Evolutionary conservation across 2,329 filamentous ascomycete species (phyloP), one percentile per base, ranked within the genome.

Genomic region (Talaromyces marneffei): DNA sequence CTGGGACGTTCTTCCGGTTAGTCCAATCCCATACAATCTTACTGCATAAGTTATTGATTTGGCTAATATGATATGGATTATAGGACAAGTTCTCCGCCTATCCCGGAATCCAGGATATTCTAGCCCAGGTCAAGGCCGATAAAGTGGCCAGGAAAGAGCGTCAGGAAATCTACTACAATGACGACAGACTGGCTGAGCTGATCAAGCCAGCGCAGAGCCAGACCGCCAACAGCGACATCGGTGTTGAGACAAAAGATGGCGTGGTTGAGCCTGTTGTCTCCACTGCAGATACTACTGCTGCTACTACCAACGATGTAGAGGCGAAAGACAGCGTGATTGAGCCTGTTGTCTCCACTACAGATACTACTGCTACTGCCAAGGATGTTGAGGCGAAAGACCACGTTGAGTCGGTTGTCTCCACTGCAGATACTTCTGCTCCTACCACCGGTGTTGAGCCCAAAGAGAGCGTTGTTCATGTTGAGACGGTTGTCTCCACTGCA

Each of bases 1-100:
- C 27, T 71, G 69, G 69, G 69, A 70, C 61, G 65, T 63, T 10
- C 63, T 71, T 18, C 68, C 69, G 29, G 68, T 70, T 52, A 39
- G 67, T 65, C 18, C 16, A 14, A 4, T 25, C 3, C 8, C 10
- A 16, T 20, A 7, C 14, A 5, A 2, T 58, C 1, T 6, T 4
- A 4, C 2, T 35, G 7, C 4, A 9, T n/a, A n/a, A n/a, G n/a
- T n/a, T 52, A 7, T 50, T 7, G 1, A 57, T 31, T 20, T 33
- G 6, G 14, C 44, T 62, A 9, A 57, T 44, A 27, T 14, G 35
- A 10, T 48, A 14, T 9, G 12, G 12, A n/a, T 31, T 2, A 29
- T 35, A 71, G 67, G 69, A 71, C 42, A 70, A 66, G 64, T 71
- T 71, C 57, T 71, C 69, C 1, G 29, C 66, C 18, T 71, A 70